phyloP scores from a whole-genome alignment of 2,329 filamentous ascomycete genomes.

The Ramularia endophylla region DNA sequence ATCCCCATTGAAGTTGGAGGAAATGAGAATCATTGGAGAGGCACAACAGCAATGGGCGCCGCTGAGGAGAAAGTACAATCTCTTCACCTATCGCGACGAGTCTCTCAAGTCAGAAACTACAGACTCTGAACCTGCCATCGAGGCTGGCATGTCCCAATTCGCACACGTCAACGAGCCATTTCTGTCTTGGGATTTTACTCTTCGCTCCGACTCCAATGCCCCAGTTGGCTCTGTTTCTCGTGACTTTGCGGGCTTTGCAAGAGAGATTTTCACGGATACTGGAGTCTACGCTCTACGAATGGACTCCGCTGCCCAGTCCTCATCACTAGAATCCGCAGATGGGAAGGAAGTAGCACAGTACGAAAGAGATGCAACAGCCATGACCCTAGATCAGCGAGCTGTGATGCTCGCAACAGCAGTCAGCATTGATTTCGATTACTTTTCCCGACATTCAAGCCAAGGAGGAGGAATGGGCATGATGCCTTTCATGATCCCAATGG shows the following conservation, averaged over 20 bases:
- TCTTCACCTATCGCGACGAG: conserved; percentile 52
- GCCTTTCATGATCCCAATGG: conserved; percentile 47
- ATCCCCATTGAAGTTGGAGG: conserved; percentile 47
- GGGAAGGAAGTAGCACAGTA: conserved; percentile 23
- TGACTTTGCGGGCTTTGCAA: conserved; percentile 56
- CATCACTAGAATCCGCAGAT: conserved; percentile 19
- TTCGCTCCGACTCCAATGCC: conserved; percentile 45
- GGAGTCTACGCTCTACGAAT: conserved; percentile 60
- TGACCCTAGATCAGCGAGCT: conserved; percentile 61
- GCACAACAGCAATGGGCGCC: conserved; percentile 60
- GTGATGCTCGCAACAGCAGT: conserved; percentile 62
- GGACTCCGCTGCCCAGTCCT: conserved; percentile 50
- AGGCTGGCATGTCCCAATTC: conserved; percentile 52
- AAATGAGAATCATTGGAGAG: conserved; percentile 60
- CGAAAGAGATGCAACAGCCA: conserved; percentile 38
- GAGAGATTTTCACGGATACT: conserved; percentile 61
- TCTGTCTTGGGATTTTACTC: conserved; percentile 59
- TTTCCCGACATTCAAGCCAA: conserved; percentile 52
- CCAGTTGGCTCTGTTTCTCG: conserved; percentile 58
- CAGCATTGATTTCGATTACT: conserved; percentile 62
- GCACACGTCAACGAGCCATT: conserved; percentile 58
- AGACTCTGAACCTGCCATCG: conserved; percentile 31
- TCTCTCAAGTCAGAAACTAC: conserved; percentile 45
- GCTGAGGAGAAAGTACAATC: conserved; percentile 57
- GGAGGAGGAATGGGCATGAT: conserved; percentile 43